phyloP scores from a whole-genome alignment of 1,139 yeast species.

The Sugiyamaella xylanicola region DNA sequence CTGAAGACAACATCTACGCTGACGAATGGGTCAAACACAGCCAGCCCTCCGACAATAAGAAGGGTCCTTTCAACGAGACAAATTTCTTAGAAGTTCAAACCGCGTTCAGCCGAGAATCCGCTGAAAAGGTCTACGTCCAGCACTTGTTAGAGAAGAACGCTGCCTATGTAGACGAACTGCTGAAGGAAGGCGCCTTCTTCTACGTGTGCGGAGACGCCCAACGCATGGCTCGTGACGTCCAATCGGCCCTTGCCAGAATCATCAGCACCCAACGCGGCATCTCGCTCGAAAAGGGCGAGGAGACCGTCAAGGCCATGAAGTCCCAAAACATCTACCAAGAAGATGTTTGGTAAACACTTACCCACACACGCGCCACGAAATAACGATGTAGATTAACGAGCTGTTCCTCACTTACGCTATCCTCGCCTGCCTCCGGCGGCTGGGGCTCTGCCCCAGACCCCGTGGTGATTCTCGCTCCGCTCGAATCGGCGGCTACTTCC shows the following conservation, averaged over 20 bases:
- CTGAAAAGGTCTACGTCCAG: constrained; percentile 83
- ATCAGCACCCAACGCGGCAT: constrained; percentile 61
- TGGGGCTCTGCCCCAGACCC: not conserved
- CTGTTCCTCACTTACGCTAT: not conserved
- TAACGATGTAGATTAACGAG: not conserved
- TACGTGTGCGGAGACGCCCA: constrained; percentile 98
- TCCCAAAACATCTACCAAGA: constrained; percentile 91
- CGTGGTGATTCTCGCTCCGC: not conserved
- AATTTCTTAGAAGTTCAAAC: constrained; percentile 56
- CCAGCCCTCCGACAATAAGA: constrained; percentile 22
- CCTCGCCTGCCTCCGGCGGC: not conserved
- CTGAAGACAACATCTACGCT: constrained; percentile 77
- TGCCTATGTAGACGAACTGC: constrained; percentile 55
- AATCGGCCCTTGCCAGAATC: constrained; percentile 64
- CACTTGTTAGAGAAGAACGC: constrained; percentile 66
- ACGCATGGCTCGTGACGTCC: constrained; percentile 97
- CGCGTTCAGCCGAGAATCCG: constrained; percentile 79
- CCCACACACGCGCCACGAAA: not conserved
- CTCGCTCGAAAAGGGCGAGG: constrained; percentile 68
- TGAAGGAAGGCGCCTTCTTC: constrained; percentile 77
- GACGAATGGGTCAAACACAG: constrained; percentile 79
- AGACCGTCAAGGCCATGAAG: constrained; percentile 75
- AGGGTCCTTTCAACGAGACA: constrained; percentile 24
- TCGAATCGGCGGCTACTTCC: too few relatives aligned
- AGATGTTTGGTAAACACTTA: constrained; percentile 80